phyloP scores from a whole-genome alignment of 192 early-diverging fungal genomes.

The Entophlyctis helioformis region DNA sequence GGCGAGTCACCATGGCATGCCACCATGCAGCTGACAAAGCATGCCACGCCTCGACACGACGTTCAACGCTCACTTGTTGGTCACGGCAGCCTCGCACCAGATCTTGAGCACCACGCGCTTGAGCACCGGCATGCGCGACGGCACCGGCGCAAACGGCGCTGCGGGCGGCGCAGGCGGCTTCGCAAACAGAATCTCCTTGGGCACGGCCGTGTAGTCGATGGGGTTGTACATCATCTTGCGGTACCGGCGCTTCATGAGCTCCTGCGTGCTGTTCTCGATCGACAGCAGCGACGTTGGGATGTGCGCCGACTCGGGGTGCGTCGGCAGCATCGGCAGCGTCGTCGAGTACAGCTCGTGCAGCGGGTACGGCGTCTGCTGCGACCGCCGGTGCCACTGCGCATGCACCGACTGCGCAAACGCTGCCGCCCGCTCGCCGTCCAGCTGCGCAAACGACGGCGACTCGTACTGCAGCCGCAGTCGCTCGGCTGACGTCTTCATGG shows the following conservation, averaged over 20 bases:
- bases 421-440: no score
- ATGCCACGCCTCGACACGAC: no score
- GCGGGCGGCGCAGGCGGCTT: slow-evolving; percentile 17
- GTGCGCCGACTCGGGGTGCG: slow-evolving; percentile 10
- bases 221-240: slow-evolving; percentile 23
- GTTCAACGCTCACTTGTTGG: no score
- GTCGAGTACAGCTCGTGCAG: slow-evolving; percentile 12
- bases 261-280: slow-evolving; percentile 4
- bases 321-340: slow-evolving; percentile 14
- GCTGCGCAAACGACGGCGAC: no score
- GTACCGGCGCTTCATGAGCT: slow-evolving; percentile 9
- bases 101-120: slow-evolving; percentile 70
- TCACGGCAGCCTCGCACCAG: slow-evolving; percentile 72
- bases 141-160: slow-evolving; percentile 40
- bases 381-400: no score
- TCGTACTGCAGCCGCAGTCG: no score
- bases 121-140: slow-evolving; percentile 54
- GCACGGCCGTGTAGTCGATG: slow-evolving; percentile 38
- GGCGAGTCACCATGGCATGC: no score
- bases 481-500: no score
- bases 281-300: slow-evolving; percentile 31
- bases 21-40: no score
- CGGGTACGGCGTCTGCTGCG: no score
- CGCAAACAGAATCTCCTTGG: slow-evolving; percentile 13
- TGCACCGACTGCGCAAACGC: no score